A percentile compares a stretch with the other conserved stretches of the same genome.
Evolutionary conservation across 768 basidiomycete species (phyloP).

Genomic region (Mrakia blollopis): DNA sequence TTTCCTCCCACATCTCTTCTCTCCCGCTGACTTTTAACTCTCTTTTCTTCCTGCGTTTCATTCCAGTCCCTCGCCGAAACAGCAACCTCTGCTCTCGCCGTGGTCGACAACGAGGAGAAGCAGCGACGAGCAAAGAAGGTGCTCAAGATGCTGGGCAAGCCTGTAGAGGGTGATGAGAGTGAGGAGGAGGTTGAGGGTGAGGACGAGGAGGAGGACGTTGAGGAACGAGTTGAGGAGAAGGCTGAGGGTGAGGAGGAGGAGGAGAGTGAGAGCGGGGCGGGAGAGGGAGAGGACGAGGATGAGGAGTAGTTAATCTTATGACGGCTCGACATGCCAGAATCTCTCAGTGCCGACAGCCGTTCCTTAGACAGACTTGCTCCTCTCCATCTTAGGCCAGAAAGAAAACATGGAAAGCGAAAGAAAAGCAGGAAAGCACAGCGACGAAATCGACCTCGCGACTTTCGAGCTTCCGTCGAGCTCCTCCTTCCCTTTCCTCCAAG

Average conservation of each 20-base stretch:
- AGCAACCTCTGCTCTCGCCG: neutral
- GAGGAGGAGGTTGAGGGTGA: neutral
- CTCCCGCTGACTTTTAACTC: neutral
- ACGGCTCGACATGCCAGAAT: neutral
- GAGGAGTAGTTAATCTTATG: too few species aligned
- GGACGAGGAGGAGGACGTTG: neutral
- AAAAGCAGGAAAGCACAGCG: too few species aligned
- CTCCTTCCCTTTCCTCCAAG: too few species aligned
- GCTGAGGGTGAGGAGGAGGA: neutral
- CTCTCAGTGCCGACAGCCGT: neutral
- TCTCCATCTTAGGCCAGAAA: too few species aligned
- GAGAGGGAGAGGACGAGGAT: neutral
- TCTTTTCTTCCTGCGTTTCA: too few species aligned
- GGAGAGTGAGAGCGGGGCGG: neutral
- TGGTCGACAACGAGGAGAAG: slow-evolving; percentile 1
- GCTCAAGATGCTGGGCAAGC: slow-evolving; percentile 1
- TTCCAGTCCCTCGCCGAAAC: neutral
- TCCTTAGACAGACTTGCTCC: too few species aligned
- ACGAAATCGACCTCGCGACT: too few species aligned
- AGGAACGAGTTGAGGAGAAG: neutral
- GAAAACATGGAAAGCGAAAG: too few species aligned
- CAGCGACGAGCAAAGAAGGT: slow-evolving; percentile 12
- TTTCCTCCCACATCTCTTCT: neutral
- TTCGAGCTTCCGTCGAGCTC: too few species aligned
- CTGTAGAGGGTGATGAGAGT: neutral